These are phyloP conservation scores for Neurospora pannonica DNA, from an alignment of 495 filamentous ascomycete species.

Conservation along the genomic window DNA sequence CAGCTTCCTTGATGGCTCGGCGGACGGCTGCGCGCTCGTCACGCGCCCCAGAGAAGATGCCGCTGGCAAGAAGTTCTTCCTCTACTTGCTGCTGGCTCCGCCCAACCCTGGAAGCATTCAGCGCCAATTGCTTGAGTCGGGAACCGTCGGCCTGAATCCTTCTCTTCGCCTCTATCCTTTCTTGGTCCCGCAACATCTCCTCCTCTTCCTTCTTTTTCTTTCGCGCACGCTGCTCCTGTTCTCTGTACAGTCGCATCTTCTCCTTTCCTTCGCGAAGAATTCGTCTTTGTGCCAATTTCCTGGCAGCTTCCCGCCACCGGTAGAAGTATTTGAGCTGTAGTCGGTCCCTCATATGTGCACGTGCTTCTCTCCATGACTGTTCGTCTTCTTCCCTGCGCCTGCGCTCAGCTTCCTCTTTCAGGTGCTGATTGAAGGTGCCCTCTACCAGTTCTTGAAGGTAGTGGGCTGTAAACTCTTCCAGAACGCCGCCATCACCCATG, in stretches of 20 bases:
- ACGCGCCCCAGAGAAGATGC: slow-evolving; percentile 28
- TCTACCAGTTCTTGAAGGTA: slow-evolving; percentile 29
- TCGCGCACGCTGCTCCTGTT: slow-evolving; percentile 14
- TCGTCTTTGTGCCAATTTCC: slow-evolving; percentile 16
- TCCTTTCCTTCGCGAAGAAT: slow-evolving; percentile 28
- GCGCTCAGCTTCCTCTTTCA: slow-evolving; percentile 26
- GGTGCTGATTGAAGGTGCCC: slow-evolving; percentile 19
- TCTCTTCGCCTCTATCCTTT: slow-evolving; percentile 14
- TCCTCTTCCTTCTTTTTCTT: slow-evolving; percentile 25
- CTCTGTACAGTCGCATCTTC: slow-evolving; percentile 18
- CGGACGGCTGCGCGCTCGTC: slow-evolving; percentile 26
- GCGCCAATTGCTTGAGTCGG: slow-evolving; percentile 4
- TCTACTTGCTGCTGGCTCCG: slow-evolving; percentile 16
- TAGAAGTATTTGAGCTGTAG: slow-evolving; percentile 39
- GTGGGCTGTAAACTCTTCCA: slow-evolving; percentile 27
- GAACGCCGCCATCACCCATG: slow-evolving; percentile 31
- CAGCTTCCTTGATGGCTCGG: slow-evolving; percentile 13
- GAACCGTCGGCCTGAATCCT: slow-evolving; percentile 11
- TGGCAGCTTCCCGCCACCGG: slow-evolving; percentile 35
- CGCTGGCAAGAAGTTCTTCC: slow-evolving; percentile 33
- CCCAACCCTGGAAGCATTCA: slow-evolving; percentile 3
- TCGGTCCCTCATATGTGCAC: slow-evolving; percentile 29
- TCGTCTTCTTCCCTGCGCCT: slow-evolving; percentile 33
- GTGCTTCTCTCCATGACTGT: slow-evolving; percentile 25
- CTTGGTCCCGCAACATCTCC: slow-evolving; percentile 17